phyloP scores from a whole-genome alignment of 1,139 yeast genomes.

The Saccharomycopsis hybrid region DNA sequence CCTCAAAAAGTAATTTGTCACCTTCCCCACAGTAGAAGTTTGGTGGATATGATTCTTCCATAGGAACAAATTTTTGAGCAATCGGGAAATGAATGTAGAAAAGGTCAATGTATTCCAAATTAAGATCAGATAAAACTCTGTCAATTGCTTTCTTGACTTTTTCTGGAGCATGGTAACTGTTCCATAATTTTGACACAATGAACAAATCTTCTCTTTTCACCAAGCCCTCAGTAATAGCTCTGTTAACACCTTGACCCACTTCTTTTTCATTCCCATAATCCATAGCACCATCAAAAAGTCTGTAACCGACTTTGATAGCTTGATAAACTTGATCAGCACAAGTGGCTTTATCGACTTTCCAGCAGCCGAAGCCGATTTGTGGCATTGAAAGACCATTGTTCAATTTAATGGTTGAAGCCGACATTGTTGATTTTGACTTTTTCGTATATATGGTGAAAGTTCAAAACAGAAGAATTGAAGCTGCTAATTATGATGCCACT shows the following conservation, averaged over 20 bases:
- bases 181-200: slow-evolving; percentile 78
- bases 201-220: slow-evolving; percentile 67
- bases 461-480: neutral
- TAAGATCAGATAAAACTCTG: slow-evolving; percentile 55
- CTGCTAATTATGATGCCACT: neutral
- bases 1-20: slow-evolving; percentile 49
- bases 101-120: slow-evolving; percentile 63
- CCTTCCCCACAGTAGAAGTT: slow-evolving; percentile 64
- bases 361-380: slow-evolving; percentile 57
- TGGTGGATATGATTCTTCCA: slow-evolving; percentile 69
- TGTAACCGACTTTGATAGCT: slow-evolving; percentile 65
- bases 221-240: slow-evolving; percentile 58
- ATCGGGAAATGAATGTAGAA: slow-evolving; percentile 79
- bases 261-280: slow-evolving; percentile 75
- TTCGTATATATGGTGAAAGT: neutral
- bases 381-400: slow-evolving; percentile 59
- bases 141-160: slow-evolving; percentile 50
- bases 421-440: slow-evolving; percentile 7
- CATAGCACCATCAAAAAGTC: slow-evolving; percentile 70
- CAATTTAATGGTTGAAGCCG: slow-evolving; percentile 34
- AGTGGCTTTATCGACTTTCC: slow-evolving; percentile 54
- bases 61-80: slow-evolving; percentile 64
- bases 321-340: slow-evolving; percentile 57
- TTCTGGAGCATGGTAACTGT: slow-evolving; percentile 55
- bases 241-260: slow-evolving; percentile 61